phyloP scores from a whole-genome alignment of 768 basidiomycete genomes.

The Panaeolus papilionaceus region DNA sequence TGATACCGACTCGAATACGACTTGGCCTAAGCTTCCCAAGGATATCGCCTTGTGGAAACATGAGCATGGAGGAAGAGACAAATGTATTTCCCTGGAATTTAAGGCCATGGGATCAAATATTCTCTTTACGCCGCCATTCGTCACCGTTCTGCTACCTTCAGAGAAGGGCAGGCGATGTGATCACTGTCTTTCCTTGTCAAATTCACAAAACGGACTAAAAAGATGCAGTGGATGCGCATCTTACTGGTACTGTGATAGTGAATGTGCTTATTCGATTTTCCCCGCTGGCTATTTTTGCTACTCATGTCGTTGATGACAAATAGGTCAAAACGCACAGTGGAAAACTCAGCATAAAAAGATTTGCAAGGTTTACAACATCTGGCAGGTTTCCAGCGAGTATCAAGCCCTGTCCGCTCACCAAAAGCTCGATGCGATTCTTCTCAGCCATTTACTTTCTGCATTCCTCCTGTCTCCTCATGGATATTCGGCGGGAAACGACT shows the following conservation, averaged over 20 bases:
- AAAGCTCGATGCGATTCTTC: constrained; percentile 64
- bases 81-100: constrained; percentile 47
- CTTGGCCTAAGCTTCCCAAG: not conserved
- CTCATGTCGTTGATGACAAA: constrained; percentile 12
- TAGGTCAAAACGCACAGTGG: constrained; percentile 80
- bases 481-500: constrained; percentile 25
- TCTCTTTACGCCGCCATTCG: constrained; percentile 49
- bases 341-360: constrained; percentile 65
- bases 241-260: constrained; percentile 74
- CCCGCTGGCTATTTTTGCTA: constrained; percentile 10
- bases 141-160: constrained; percentile 53
- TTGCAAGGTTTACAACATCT: constrained; percentile 65
- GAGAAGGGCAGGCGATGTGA: constrained; percentile 77
- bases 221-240: constrained; percentile 71
- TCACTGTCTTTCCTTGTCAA: constrained; percentile 52
- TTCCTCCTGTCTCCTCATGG: constrained; percentile 29
- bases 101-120: constrained; percentile 56
- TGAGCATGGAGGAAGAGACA: constrained; percentile 56
- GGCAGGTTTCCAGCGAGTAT: constrained; percentile 50
- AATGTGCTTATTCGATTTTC: constrained; percentile 52
- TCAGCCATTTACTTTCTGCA: constrained; percentile 66
- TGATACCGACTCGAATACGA: not conserved
- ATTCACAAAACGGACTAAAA: constrained; percentile 42
- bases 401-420: constrained; percentile 58
- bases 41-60: constrained; percentile 36